These are phyloP conservation scores for Candida sp. DNA, from an alignment of 1,139 yeast genomes.

Conservation along the genomic window DNA sequence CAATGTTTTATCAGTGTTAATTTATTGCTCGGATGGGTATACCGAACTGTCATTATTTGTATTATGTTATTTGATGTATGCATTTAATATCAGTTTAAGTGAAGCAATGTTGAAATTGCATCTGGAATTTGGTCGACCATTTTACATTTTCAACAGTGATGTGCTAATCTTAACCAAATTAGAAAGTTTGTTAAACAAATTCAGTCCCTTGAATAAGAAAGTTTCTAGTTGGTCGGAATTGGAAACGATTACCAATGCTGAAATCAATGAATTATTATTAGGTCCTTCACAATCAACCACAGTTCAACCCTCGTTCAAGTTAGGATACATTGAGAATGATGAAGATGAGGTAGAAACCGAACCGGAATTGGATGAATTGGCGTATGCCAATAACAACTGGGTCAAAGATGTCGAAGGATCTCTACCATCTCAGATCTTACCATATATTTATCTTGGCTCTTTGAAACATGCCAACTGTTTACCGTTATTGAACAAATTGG, in stretches of 20 bases:
- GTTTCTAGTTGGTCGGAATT: conserved; percentile 17
- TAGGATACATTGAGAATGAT: conserved; percentile 25
- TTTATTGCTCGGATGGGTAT: conserved; percentile 89
- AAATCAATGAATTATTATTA: conserved; percentile 33
- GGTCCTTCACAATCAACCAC: conserved; percentile 10
- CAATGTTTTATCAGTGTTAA: conserved; percentile 31
- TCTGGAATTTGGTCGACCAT: conserved; percentile 65
- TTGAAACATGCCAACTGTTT: conserved; percentile 77
- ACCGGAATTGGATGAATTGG: conserved; percentile 1
- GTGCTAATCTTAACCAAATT: conserved; percentile 60
- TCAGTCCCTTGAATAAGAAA: conserved; percentile 41
- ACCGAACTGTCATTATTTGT: conserved; percentile 82
- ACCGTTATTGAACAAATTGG: conserved; percentile 58
- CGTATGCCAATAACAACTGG: conserved; percentile 22
- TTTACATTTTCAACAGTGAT: conserved; percentile 79
- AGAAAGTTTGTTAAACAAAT: conserved; percentile 54
- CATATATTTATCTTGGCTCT: conserved; percentile 85
- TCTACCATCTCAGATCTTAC: conserved; percentile 70
- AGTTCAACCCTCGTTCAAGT: conserved; percentile 8
- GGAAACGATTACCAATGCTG: conserved; percentile 26
- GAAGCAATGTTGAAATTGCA: conserved; percentile 62
- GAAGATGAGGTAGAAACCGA: conserved; percentile 2
- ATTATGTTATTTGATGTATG: conserved; percentile 67
- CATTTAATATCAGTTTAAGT: conserved; percentile 51
- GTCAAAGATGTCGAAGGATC: conserved; percentile 54